These are phyloP conservation scores for Dactylis glomerata DNA, from an alignment of 176 grass and related monocot species.

Conservation along the genomic window DNA sequence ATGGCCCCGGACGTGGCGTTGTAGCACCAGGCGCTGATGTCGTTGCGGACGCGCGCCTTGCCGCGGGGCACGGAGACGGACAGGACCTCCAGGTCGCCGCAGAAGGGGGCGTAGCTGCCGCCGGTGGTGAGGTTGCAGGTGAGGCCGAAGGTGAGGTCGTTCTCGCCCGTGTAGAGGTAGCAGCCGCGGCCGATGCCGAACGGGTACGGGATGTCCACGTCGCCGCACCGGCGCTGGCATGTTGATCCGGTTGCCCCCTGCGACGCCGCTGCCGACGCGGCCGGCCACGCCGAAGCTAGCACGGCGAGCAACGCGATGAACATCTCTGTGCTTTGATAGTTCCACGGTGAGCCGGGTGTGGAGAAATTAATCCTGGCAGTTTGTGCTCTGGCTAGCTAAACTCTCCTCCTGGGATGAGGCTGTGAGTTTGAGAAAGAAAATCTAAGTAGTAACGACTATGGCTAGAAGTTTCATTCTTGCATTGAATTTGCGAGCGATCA, in stretches of 20 bases:
- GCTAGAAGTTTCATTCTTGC: neutral
- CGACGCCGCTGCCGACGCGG: neutral
- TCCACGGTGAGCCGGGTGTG: conserved; percentile 4
- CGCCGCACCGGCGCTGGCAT: conserved; percentile 31
- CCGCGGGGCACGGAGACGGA: neutral
- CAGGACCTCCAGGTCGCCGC: conserved; percentile 16
- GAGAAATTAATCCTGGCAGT: neutral
- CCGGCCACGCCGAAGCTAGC: neutral
- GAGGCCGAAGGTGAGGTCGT: conserved; percentile 36
- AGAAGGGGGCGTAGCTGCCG: neutral
- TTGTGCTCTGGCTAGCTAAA: neutral
- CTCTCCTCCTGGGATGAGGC: neutral
- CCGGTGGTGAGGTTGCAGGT: conserved; percentile 3
- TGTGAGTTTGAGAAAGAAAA: neutral
- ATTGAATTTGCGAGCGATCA: neutral
- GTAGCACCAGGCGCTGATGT: conserved; percentile 16
- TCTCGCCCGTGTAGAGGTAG: conserved; percentile 28
- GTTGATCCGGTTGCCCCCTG: neutral
- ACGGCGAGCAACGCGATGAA: neutral
- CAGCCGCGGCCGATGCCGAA: conserved; percentile 57
- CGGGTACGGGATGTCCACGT: conserved; percentile 44
- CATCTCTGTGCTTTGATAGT: neutral
- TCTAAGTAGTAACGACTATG: neutral
- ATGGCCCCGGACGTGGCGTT: conserved; percentile 10
- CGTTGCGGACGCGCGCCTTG: conserved; percentile 12